Base-by-base conservation (phyloP, 2,329 filamentous ascomycete genomes). In the Fusarium ramigenum region DNA sequence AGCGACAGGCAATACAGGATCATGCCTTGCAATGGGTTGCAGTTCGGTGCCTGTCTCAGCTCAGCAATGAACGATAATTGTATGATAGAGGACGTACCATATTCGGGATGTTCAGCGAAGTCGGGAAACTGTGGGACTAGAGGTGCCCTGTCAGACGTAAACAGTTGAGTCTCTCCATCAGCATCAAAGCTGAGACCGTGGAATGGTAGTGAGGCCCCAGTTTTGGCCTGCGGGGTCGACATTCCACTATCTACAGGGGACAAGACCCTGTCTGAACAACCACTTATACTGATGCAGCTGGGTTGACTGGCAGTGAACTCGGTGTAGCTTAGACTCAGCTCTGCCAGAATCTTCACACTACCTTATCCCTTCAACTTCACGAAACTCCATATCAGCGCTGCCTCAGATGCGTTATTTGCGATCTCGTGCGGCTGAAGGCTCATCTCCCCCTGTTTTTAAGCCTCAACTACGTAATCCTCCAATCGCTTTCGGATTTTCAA, bases 281-380 rank as follows among this genome's bases (percentile, higher is more conserved):
- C 4, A 37, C 12, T 37, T 4, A 15, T 15, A 37, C 12, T 21
- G 3, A 5, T 15, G 10, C 11, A 15, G n/a, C 30, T 25, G 12
- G 2, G 21, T 3, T 2, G 3, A 8, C 16, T 19, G 8, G 5
- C 14, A 21, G 23, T 16, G 18, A 7, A 3, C 18, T 37, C 5
- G 4, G 1, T 0, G 7, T 10, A 25, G 7, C n/a, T 21, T 1
- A 19, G 21, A 25, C 5, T 2, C 2, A 2, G 7, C 2, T 49
- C 3, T 18, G 3, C 7, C 15, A 14, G 7, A n/a, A 3, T 32
- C 10, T 9, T 49, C 28, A 32, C 19, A 18, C 9, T 49, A 4
- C 14, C 28, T 30, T 30, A 30, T 30, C 28, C 28, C 8, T 7
- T 30, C 3, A 30, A 25, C 9, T 15, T 52, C 18, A 25, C 4